phyloP scores from a whole-genome alignment of 306 rosid species.

The Chamaecrista fasciculata region DNA sequence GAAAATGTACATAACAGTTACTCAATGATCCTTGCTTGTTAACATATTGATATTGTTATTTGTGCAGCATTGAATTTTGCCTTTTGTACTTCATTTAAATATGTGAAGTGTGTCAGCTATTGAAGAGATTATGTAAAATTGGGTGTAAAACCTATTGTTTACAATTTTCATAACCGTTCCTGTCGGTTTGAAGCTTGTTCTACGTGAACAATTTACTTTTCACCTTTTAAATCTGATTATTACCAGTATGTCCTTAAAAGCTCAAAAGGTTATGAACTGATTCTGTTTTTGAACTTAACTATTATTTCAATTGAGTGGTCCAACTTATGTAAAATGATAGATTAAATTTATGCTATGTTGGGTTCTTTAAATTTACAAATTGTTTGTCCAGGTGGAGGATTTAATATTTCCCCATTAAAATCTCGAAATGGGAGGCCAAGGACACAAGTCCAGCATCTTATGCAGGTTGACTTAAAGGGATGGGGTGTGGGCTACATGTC shows the following conservation, averaged over 20 bases:
- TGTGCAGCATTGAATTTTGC: background rate
- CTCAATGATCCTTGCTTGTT: background rate
- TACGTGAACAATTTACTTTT: background rate
- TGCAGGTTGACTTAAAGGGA: conserved; percentile 97
- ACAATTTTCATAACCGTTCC: background rate
- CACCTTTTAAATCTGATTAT: conserved; percentile 1
- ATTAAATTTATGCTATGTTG: conserved; percentile 13
- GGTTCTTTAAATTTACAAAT: conserved; percentile 20
- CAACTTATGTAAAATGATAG: conserved; percentile 21
- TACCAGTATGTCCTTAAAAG: background rate
- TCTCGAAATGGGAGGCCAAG: conserved; percentile 94
- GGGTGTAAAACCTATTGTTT: background rate
- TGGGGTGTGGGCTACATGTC: conserved; percentile 94
- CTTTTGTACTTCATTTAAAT: background rate
- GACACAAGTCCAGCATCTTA: conserved; percentile 98
- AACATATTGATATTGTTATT: background rate
- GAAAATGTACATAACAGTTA: background rate
- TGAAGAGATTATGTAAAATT: background rate
- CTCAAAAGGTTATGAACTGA: background rate
- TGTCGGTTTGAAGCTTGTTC: conserved; percentile 12
- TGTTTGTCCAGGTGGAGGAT: conserved; percentile 81
- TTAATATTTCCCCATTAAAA: conserved; percentile 85
- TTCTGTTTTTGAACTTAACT: background rate
- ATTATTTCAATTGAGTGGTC: conserved; percentile 3
- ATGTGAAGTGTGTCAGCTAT: background rate